These are phyloP conservation scores for Petunia secreta DNA, from an alignment of 257 asterid species.

Conservation along the genomic window DNA sequence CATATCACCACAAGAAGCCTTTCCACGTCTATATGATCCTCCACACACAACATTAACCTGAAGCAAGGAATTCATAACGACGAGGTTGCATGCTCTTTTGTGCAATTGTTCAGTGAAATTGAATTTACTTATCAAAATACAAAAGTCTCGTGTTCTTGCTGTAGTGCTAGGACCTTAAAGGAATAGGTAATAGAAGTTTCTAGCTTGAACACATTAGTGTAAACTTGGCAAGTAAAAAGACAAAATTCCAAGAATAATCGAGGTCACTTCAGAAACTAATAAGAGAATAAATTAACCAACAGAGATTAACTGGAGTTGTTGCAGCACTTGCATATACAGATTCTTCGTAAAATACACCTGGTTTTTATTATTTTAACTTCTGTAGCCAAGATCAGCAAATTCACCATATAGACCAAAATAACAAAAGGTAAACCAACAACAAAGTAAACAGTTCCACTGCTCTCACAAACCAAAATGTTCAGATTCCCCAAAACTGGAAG, in stretches of 20 bases:
- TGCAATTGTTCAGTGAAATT: neutral
- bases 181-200: neutral
- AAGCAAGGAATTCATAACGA: conserved; percentile 27
- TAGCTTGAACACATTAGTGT: neutral
- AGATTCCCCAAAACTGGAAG: neutral
- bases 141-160: neutral
- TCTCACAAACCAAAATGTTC: neutral
- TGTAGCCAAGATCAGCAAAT: neutral
- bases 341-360: neutral
- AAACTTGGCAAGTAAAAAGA: neutral
- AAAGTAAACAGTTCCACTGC: neutral
- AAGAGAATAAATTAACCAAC: neutral
- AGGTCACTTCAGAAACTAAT: neutral
- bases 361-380: neutral
- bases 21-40: conserved; percentile 97
- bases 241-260: neutral
- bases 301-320: neutral
- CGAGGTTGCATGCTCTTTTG: neutral
- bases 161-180: neutral
- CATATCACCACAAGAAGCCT: conserved; percentile 93
- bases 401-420: neutral
- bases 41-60: conserved; percentile 84
- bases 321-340: neutral
- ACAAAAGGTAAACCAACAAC: neutral
- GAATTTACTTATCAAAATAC: neutral